phyloP scores from a whole-genome alignment of 169 alveolate genomes.

The Eimeria necatrix region DNA sequence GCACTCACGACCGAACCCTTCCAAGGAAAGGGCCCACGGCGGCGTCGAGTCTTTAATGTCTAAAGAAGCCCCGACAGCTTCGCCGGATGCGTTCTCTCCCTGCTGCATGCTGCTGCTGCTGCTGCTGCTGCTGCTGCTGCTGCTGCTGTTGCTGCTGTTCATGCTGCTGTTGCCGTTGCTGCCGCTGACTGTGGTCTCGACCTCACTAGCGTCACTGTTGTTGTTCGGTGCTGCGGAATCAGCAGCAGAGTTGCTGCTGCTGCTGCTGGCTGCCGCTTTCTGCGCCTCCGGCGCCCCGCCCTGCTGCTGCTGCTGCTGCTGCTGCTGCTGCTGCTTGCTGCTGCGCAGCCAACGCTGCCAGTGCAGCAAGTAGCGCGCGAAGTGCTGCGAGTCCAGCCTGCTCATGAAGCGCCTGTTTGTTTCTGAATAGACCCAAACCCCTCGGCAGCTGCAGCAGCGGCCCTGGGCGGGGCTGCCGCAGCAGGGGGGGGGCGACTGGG shows the following conservation, averaged over 20 bases:
- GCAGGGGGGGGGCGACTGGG: neutral
- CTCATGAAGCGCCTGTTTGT: neutral
- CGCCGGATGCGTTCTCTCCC: neutral
- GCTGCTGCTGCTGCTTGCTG: slow-evolving; percentile 38
- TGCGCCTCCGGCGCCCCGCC: neutral
- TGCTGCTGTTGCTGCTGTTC: slow-evolving; percentile 16
- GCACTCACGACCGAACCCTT: neutral
- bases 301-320: slow-evolving; percentile 29
- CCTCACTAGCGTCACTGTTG: neutral
- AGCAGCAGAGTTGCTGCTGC: neutral
- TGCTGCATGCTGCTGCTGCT: neutral
- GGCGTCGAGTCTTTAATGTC: neutral
- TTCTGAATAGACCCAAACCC: slow-evolving; percentile 26
- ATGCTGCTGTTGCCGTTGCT: neutral
- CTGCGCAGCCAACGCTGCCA: slow-evolving; percentile 35
- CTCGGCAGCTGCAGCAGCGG: slow-evolving; percentile 43
- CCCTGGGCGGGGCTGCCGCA: slow-evolving; percentile 12
- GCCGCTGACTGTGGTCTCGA: neutral
- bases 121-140: neutral
- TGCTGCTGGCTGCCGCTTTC: neutral
- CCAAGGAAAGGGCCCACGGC: slow-evolving; percentile 29
- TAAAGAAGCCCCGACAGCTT: neutral
- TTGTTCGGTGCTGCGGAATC: neutral
- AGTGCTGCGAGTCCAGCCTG: neutral
- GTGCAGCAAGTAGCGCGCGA: neutral